Evolutionary conservation across 139 green algal species (phyloP).

Genomic region (Tetradesmus obliquus): DNA sequence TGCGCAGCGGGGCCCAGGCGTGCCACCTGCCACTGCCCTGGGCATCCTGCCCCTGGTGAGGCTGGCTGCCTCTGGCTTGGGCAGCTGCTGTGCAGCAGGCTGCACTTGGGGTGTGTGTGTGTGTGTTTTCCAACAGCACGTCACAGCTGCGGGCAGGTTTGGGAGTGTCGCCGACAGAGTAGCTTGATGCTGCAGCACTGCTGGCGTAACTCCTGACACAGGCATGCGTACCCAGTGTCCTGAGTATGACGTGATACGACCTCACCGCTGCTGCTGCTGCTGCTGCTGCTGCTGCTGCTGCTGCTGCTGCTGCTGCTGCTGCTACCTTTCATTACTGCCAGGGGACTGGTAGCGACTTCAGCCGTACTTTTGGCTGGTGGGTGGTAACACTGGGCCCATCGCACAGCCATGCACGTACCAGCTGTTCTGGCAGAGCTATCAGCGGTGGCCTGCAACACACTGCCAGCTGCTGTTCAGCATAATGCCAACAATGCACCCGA

Average conservation of each 20-base stretch:
- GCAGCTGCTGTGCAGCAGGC: too few relatives aligned
- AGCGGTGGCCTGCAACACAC: too few relatives aligned
- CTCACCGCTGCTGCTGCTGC: not conserved
- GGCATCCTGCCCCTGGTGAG: not conserved
- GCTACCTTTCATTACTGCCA: not conserved
- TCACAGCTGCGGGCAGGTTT: too few relatives aligned
- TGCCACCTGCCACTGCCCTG: not conserved
- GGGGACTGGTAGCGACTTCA: constrained; percentile 27
- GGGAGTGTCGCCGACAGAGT: too few relatives aligned
- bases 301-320: not conserved
- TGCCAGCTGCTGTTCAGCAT: not conserved
- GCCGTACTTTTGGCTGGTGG: not conserved
- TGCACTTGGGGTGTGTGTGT: too few relatives aligned
- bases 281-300: too few relatives aligned
- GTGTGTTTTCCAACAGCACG: too few relatives aligned
- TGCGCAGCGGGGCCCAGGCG: not conserved
- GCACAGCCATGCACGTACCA: not conserved
- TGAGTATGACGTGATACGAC: too few relatives aligned
- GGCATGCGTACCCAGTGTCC: too few relatives aligned
- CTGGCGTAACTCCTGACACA: too few relatives aligned
- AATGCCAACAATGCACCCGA: not conserved
- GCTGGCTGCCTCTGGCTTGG: not conserved
- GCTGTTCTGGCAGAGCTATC: too few relatives aligned
- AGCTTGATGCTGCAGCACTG: too few relatives aligned
- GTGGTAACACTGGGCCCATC: not conserved